Conservation (phyloP, 1,284 basidiomycete species). For the Cutaneotrichosporon arboriforme region DNA sequence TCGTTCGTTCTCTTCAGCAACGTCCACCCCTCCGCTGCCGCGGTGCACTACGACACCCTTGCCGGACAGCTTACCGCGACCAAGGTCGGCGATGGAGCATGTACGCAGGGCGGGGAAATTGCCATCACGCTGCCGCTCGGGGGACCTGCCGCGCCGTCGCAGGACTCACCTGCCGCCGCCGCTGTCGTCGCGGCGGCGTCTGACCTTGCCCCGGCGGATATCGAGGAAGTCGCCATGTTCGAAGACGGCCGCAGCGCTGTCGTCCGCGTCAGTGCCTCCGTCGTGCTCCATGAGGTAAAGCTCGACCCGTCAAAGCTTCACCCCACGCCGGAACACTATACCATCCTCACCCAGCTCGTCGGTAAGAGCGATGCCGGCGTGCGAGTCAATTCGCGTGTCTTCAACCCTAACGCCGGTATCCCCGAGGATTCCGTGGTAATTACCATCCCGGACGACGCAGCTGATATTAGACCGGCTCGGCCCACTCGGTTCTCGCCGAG, state of each 20-base stretch:
- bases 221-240: not conserved
- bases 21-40: conserved; percentile 18
- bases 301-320: not conserved
- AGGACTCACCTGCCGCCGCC: not conserved
- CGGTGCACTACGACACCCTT: conserved; percentile 23
- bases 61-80: conserved; percentile 23
- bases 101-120: not conserved
- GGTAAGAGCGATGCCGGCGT: not conserved
- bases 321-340: not conserved
- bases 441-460: not conserved
- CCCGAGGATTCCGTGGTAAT: conserved; percentile 39
- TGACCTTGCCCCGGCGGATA: not conserved
- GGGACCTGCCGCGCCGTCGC: not conserved
- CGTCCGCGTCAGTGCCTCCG: not conserved
- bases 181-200: not conserved
- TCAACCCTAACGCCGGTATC: conserved; percentile 20
- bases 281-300: conserved; percentile 1
- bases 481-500: conserved; percentile 31
- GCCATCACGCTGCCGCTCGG: not conserved
- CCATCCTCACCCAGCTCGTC: conserved; percentile 9
- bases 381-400: conserved; percentile 26
- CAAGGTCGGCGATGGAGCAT: not conserved
- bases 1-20: conserved; percentile 13
- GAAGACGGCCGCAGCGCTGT: not conserved
- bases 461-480: conserved; percentile 31